These are phyloP conservation scores for Phoma herbarum DNA, from an alignment of 2,329 filamentous ascomycete genomes.

Conservation along the genomic window DNA sequence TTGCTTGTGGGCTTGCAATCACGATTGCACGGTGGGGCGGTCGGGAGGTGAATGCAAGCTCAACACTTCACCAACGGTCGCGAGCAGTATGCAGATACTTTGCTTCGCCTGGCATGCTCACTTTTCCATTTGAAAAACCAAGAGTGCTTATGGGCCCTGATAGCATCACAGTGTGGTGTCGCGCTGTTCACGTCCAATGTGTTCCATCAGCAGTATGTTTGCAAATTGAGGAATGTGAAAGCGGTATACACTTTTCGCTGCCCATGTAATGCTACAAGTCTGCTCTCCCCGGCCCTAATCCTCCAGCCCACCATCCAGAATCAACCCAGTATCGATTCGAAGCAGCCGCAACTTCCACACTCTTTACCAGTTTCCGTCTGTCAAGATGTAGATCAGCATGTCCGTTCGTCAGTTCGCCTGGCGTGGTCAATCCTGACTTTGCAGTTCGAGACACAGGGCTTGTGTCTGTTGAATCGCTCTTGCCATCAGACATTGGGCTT, in stretches of 20 bases:
- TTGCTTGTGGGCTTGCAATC: neutral
- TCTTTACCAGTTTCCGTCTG: constrained; percentile 40
- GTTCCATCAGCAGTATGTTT: no score
- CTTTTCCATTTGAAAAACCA: no score
- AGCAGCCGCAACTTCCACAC: constrained; percentile 40
- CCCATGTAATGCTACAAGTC: neutral
- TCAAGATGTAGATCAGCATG: constrained; percentile 53
- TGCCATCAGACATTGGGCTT: constrained; percentile 32
- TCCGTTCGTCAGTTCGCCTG: constrained; percentile 43
- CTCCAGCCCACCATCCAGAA: constrained; percentile 51
- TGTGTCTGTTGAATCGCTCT: constrained; percentile 22
- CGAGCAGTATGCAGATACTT: no score
- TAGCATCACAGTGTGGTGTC: no score
- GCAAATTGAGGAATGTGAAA: no score
- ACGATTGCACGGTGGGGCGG: neutral
- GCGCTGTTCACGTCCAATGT: no score
- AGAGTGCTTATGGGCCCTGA: no score
- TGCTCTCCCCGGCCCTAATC: constrained; percentile 30
- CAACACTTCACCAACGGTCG: neutral
- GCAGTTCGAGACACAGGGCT: constrained; percentile 16
- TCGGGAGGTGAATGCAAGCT: constrained; percentile 10
- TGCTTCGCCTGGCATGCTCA: no score
- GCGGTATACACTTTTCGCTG: no score
- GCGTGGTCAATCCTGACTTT: constrained; percentile 27
- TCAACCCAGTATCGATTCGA: constrained; percentile 46